Evolutionary conservation across 2,329 filamentous ascomycete genomes (phyloP).

Genomic region (Aureobasidium sp.): DNA sequence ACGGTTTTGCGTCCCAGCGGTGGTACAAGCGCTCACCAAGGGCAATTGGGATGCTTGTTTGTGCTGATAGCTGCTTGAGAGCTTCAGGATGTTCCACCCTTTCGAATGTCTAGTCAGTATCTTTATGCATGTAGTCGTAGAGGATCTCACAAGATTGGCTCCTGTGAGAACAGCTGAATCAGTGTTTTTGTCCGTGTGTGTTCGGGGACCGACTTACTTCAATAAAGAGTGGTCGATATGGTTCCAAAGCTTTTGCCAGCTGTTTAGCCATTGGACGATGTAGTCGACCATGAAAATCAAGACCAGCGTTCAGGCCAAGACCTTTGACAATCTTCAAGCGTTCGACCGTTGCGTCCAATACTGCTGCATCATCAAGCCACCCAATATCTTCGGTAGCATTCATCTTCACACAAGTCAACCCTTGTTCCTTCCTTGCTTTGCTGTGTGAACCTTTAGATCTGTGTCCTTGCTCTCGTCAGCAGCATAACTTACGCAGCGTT

Average conservation of each 20-base stretch:
- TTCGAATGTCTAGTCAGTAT: slow-evolving; percentile 39
- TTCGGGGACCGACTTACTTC: slow-evolving; percentile 46
- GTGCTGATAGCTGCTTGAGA: slow-evolving; percentile 53
- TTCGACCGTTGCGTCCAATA: slow-evolving; percentile 57
- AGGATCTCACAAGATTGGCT: background rate
- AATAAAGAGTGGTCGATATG: slow-evolving; percentile 65
- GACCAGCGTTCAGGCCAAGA: slow-evolving; percentile 62
- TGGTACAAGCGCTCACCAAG: slow-evolving; percentile 66
- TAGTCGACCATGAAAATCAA: slow-evolving; percentile 72
- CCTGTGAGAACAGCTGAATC: background rate
- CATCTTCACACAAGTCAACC: slow-evolving; percentile 67
- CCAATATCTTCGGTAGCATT: slow-evolving; percentile 69
- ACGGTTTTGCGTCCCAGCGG: slow-evolving; percentile 67
- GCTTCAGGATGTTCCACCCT: slow-evolving; percentile 62
- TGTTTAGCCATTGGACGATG: slow-evolving; percentile 80
- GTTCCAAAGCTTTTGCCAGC: slow-evolving; percentile 59
- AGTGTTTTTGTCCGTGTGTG: background rate
- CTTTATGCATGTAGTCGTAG: background rate
- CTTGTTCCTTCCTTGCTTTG: slow-evolving; percentile 52
- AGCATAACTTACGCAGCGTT: slow-evolving; percentile 30
- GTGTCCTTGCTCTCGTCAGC: background rate
- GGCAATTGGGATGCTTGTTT: slow-evolving; percentile 59
- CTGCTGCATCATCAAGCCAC: slow-evolving; percentile 66
- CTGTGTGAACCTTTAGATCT: background rate
- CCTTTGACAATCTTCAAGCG: slow-evolving; percentile 62